Evolutionary conservation across 768 basidiomycete species (phyloP), one percentile per base, ranked within the genome.

Genomic region (Ramaria sp.): DNA sequence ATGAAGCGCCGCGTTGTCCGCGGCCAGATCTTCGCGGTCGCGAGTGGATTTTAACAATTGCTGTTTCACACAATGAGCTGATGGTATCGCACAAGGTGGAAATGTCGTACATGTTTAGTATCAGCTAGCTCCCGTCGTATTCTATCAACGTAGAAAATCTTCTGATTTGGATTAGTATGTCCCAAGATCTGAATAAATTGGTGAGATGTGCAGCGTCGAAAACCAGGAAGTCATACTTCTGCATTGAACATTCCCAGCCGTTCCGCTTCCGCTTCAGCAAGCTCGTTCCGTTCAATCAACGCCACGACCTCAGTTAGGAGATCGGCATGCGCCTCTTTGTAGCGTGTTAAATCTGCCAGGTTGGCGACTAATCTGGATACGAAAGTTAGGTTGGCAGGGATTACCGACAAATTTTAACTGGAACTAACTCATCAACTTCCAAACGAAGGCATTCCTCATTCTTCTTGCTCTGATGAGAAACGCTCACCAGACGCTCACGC

Each of bases 101-200:
- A 27, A 10, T 30, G n/a, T 69, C 83, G 56, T 57, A 88, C 91
- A 67, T 88, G 85, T 66, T 90, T 91, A 5, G 78, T 74, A 53
- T 89, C 82, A 2, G 88, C 79, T 48, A 94, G 69, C 64, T 95
- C 91, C 54, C 76, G 71, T 34, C 92, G 76, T 50, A 96, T 80
- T 52, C 82, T 76, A 56, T 94, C 93, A 15, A 96, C 81, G 60
- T 95, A 94, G 65, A 82, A 73, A 61, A 96, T 91, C 56, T 82
- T 79, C 66, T 95, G 92, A 1, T 81, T 80, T 8, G 88, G 86
- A 63, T 94, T 93, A 32, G 77, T 75, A 63, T 94, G 91, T 0
- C 88, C 81, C 16, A 92, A 70, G 56, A 95, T 85, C 64, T 55
- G 38, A 30, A 16, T 2, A 52, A 30, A 47, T 28, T 16, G 16